phyloP scores from a whole-genome alignment of 768 basidiomycete species.

The Omphalotus guepiniiformis region DNA sequence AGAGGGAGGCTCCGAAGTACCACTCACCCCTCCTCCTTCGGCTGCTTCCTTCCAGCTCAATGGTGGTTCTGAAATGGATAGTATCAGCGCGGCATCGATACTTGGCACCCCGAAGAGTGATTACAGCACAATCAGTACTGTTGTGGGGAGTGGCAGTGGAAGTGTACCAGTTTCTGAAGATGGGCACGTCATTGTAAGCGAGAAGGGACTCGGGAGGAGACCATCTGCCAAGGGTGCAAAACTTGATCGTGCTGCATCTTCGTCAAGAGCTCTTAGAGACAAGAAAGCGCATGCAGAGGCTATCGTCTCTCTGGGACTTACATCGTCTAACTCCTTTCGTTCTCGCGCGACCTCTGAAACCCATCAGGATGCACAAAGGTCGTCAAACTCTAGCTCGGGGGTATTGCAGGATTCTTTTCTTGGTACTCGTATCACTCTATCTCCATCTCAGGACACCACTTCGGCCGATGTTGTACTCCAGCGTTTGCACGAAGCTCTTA shows the following conservation, averaged over 20 bases:
- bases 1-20: too few relatives aligned
- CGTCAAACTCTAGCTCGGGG: too few relatives aligned
- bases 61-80: constrained; percentile 19
- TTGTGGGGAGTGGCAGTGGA: background rate
- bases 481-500: constrained; percentile 58
- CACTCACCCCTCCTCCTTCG: constrained; percentile 33
- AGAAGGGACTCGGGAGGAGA: constrained; percentile 4
- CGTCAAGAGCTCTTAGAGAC: constrained; percentile 3
- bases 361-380: too few relatives aligned
- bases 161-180: constrained; percentile 6
- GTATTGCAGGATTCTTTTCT: too few relatives aligned
- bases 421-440: constrained; percentile 39
- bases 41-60: constrained; percentile 20
- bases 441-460: constrained; percentile 32
- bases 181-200: background rate
- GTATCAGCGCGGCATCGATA: constrained; percentile 1
- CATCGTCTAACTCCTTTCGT: too few relatives aligned
- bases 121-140: constrained; percentile 4
- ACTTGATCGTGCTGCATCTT: constrained; percentile 3
- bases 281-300: background rate
- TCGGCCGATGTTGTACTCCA: constrained; percentile 41
- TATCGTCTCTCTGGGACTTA: too few relatives aligned
- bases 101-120: constrained; percentile 15
- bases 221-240: constrained; percentile 3
- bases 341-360: too few relatives aligned